A percentile compares a stretch with the other conserved stretches of the same genome.
phyloP scores from a whole-genome alignment of 768 basidiomycete species.

The Podaxis sp. region DNA sequence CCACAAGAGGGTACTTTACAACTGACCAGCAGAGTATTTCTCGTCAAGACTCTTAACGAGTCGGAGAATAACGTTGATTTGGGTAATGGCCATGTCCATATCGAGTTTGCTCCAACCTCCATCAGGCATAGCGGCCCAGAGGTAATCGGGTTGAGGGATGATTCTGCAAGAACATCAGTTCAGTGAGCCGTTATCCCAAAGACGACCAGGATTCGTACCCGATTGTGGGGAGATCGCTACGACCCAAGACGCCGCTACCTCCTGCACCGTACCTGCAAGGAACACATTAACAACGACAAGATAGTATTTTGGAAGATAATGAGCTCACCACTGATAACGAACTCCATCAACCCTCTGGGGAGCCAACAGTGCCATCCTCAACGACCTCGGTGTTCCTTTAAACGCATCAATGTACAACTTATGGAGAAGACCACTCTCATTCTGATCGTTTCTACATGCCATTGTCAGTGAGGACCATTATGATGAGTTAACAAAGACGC shows the following conservation, averaged over 20 bases:
- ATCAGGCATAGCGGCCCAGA: constrained; percentile 28
- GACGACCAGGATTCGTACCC: constrained; percentile 19
- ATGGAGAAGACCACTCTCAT: constrained; percentile 22
- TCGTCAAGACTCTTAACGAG: constrained; percentile 23
- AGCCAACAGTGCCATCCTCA: constrained; percentile 29
- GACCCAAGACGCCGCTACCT: constrained; percentile 27
- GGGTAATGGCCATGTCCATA: constrained; percentile 23
- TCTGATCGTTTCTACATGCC: constrained; percentile 22
- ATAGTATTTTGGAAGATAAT: not conserved
- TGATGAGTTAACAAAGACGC: constrained; percentile 3
- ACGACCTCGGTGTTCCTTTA: constrained; percentile 21
- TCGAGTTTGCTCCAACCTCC: constrained; percentile 30
- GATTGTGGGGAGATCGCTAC: constrained; percentile 26
- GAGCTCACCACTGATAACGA: constrained; percentile 19
- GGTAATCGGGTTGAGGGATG: constrained; percentile 30
- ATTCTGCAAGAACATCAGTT: constrained; percentile 17
- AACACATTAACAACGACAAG: not conserved
- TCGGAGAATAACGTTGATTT: constrained; percentile 27
- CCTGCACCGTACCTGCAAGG: constrained; percentile 26
- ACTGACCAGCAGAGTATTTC: constrained; percentile 17
- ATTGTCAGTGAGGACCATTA: not conserved
- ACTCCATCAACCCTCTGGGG: constrained; percentile 24
- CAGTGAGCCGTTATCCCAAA: not conserved
- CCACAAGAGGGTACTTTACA: not conserved
- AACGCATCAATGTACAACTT: constrained; percentile 26